phyloP scores from a whole-genome alignment of 306 rosid genomes.

The Prunus armeniaca region DNA sequence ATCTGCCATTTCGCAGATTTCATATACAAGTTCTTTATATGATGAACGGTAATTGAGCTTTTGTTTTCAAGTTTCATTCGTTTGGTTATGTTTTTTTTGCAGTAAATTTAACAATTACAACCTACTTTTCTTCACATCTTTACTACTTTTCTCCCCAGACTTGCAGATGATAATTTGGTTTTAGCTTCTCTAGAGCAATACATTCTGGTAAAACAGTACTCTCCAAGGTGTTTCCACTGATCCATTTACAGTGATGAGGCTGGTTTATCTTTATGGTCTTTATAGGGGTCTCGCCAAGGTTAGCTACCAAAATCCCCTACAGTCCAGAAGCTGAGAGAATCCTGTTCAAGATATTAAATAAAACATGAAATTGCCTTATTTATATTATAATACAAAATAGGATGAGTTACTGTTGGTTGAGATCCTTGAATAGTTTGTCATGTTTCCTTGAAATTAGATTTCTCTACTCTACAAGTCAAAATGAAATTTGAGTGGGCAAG shows the following conservation, averaged over 20 bases:
- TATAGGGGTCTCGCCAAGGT: slow-evolving; percentile 61
- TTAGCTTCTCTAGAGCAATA: slow-evolving; percentile 81
- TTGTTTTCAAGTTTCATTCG: slow-evolving; percentile 3
- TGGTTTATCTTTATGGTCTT: slow-evolving; percentile 71
- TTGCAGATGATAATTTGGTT: slow-evolving; percentile 85
- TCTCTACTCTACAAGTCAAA: no score
- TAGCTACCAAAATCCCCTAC: slow-evolving; percentile 54
- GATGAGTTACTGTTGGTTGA: no score
- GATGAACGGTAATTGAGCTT: slow-evolving; percentile 65
- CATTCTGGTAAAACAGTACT: slow-evolving; percentile 53
- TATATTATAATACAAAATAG: no score
- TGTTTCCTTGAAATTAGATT: no score
- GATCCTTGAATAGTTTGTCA: no score
- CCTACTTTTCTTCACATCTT: slow-evolving; percentile 26
- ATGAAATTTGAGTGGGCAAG: no score
- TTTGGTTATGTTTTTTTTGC: background rate
- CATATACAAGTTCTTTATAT: slow-evolving; percentile 66
- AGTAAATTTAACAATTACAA: background rate
- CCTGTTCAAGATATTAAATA: slow-evolving; percentile 49
- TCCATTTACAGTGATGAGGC: slow-evolving; percentile 43
- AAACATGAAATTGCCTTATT: no score
- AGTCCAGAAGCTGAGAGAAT: slow-evolving; percentile 75
- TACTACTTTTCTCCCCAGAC: slow-evolving; percentile 45
- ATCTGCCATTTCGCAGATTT: slow-evolving; percentile 63
- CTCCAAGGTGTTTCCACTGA: slow-evolving; percentile 36